phyloP scores from a whole-genome alignment of 441 rosid species.

The Arabidopsis lyrata region DNA sequence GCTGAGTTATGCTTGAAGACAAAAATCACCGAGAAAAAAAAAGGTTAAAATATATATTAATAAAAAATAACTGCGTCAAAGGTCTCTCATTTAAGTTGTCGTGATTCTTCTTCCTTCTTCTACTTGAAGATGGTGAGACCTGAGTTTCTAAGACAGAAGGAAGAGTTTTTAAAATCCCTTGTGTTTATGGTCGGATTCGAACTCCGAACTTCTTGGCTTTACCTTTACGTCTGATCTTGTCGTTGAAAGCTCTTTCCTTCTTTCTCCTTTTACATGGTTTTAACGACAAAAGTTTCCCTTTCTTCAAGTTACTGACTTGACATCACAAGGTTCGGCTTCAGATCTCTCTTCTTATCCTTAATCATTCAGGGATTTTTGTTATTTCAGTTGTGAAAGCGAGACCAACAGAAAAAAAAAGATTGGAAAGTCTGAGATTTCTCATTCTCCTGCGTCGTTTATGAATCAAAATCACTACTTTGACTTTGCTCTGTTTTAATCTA shows the following conservation, averaged over 20 bases:
- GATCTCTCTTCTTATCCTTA: neutral
- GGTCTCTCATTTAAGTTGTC: conserved; percentile 63
- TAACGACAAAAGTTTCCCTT: conserved; percentile 59
- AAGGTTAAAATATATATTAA: neutral
- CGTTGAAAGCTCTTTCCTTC: conserved; percentile 24
- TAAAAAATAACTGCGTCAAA: conserved; percentile 41
- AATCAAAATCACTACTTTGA: conserved; percentile 19
- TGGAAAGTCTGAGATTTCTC: neutral
- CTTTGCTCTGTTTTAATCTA: conserved; percentile 32
- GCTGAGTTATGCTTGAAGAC: conserved; percentile 43
- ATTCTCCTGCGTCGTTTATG: conserved; percentile 33
- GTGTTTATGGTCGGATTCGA: conserved; percentile 35
- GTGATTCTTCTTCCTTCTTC: conserved; percentile 52
- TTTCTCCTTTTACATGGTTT: conserved; percentile 41
- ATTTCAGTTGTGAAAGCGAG: conserved; percentile 10
- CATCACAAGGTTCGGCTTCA: conserved; percentile 48
- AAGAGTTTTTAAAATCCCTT: conserved; percentile 34
- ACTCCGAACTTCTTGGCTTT: conserved; percentile 35
- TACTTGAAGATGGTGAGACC: conserved; percentile 54
- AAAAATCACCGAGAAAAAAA: conserved; percentile 30
- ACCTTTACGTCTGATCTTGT: conserved; percentile 38
- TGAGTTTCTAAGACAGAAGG: conserved; percentile 42
- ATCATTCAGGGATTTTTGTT: conserved; percentile 8
- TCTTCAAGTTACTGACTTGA: conserved; percentile 29
- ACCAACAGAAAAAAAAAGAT: neutral